Evolutionary conservation across 2,329 filamentous ascomycete species (phyloP), one percentile per base, ranked within the genome.

Genomic region (Aspergillus vadensis): DNA sequence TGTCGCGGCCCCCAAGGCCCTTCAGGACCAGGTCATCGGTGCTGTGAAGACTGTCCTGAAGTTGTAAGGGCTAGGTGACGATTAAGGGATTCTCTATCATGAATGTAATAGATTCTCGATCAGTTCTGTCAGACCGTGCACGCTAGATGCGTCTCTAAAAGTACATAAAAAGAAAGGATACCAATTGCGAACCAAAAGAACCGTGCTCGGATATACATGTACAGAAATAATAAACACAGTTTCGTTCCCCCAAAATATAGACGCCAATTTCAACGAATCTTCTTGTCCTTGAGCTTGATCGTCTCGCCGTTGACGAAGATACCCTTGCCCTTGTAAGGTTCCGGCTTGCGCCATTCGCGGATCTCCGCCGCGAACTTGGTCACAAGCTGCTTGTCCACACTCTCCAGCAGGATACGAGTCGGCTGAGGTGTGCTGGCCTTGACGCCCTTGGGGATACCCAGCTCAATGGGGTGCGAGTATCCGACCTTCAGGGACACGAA

Each of bases 241-340:
- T 65, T 63, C 63, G 63, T 65, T 69, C 63, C 66, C 67, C 65
- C 58, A 63, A 69, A 63, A 65, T 59, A 68, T 70, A 68, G 61
- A 64, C 55, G 52, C 60, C 60, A 57, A 39, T 68, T 74, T 81
- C 88, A 95, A 84, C 93, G 94, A 77, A 94, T 92, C 86, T 94
- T 95, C 89, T 97, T 99, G 72, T 91, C 90, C 88, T 99, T 99
- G 79, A 99, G 78, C 85, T 90, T 96, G 81, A 99, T 97, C 30
- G 92, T 97, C 84, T 99, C 92, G 65, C 93, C 92, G 73, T 98
- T 96, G 70, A 99, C 89, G 76, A 98, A 99, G 70, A 99, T 96
- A 70, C 95, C 95, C 87, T 99, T 98, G 68, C 95, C 95, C 86
- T 99, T 99, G 80, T 99, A 99, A 66, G 95, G 95, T 81, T 99